Conservation (phyloP, 1,139 yeast species). For the Ogataea hybrid region DNA sequence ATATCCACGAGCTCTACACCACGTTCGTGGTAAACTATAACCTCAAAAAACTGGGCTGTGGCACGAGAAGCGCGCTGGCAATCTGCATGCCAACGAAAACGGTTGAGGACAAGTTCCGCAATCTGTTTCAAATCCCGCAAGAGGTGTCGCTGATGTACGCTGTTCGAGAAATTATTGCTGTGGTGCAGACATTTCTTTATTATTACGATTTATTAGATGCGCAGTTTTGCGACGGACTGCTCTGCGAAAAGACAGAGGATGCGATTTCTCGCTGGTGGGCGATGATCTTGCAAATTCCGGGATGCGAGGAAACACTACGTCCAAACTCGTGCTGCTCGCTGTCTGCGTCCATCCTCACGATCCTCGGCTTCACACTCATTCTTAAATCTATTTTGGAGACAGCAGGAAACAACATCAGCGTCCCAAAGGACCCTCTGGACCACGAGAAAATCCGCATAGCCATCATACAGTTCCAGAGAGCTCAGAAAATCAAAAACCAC, state of each 20-base stretch:
- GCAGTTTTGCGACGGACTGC: constrained; percentile 73
- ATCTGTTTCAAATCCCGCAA: constrained; percentile 60
- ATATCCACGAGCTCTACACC: constrained; percentile 46
- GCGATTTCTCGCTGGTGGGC: constrained; percentile 86
- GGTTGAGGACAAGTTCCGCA: constrained; percentile 77
- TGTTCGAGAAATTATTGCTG: constrained; percentile 67
- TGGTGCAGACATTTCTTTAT: constrained; percentile 72
- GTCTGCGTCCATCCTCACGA: constrained; percentile 38
- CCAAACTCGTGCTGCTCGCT: constrained; percentile 34
- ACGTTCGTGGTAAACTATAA: constrained; percentile 72
- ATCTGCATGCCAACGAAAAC: constrained; percentile 75
- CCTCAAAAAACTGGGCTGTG: constrained; percentile 73
- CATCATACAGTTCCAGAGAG: no score
- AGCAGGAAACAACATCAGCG: constrained; percentile 62
- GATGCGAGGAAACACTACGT: constrained; percentile 39
- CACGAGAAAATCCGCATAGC: no score
- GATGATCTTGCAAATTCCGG: constrained; percentile 42
- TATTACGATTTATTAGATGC: constrained; percentile 76
- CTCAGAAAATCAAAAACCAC: no score
- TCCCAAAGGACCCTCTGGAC: constrained; percentile 87
- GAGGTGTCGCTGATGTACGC: constrained; percentile 61
- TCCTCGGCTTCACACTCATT: constrained; percentile 67
- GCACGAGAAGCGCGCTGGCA: constrained; percentile 78
- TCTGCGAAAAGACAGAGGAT: constrained; percentile 72
- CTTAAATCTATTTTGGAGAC: constrained; percentile 63